These are phyloP conservation scores for Colletotrichum noveboracense DNA, from an alignment of 2,329 filamentous ascomycete genomes.

Conservation along the genomic window DNA sequence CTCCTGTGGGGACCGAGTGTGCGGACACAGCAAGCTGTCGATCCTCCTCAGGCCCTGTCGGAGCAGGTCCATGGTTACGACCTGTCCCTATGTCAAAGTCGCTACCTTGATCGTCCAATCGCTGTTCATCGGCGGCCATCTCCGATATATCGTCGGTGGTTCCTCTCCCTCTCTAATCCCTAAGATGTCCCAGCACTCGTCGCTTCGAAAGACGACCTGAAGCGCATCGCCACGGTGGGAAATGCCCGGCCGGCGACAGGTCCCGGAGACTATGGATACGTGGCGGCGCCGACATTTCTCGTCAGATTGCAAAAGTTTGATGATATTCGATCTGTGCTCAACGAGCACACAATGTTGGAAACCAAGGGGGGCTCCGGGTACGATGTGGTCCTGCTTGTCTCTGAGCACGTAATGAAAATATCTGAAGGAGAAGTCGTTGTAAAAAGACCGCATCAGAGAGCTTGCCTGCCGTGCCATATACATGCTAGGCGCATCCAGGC, in stretches of 20 bases:
- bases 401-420: background rate
- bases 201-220: background rate
- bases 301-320: background rate
- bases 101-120: background rate
- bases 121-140: too few species aligned
- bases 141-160: background rate
- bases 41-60: background rate
- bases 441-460: background rate
- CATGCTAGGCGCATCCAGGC: background rate
- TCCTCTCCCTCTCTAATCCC: background rate
- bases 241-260: too few species aligned
- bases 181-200: background rate
- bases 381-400: background rate
- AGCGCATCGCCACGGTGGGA: background rate
- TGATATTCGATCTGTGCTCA: background rate
- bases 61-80: background rate
- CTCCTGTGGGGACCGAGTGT: background rate
- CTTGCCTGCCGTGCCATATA: background rate
- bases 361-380: background rate
- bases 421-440: background rate
- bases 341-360: rapidly evolving
- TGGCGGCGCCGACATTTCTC: background rate
- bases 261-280: background rate
- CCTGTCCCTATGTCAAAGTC: background rate
- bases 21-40: background rate